Evolutionary conservation across 768 basidiomycete species (phyloP).

Genomic region (Suillus hirtellus): DNA sequence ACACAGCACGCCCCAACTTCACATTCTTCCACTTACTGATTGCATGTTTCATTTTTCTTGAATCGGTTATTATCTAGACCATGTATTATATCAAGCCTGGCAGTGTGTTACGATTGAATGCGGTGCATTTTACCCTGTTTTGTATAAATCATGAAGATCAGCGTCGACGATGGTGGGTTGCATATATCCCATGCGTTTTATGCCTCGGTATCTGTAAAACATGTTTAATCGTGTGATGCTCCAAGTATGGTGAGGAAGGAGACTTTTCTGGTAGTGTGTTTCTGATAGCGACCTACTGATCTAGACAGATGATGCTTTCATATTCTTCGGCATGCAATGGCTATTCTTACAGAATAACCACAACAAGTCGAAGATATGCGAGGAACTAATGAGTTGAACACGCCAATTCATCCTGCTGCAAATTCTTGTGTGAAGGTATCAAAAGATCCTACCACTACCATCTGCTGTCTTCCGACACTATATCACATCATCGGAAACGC

Average conservation of each 20-base stretch:
- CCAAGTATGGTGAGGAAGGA: not conserved
- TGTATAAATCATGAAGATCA: not conserved
- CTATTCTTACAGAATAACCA: not conserved
- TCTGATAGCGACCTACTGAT: not conserved
- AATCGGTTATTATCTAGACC: not conserved
- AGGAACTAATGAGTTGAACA: not conserved
- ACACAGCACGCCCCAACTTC: not conserved
- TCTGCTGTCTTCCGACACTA: not conserved
- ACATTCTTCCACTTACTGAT: not conserved
- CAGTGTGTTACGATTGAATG: not conserved
- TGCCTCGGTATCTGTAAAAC: not conserved
- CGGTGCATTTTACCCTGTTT: not conserved
- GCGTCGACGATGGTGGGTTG: not conserved
- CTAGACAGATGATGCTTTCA: not conserved
- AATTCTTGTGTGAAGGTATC: not conserved
- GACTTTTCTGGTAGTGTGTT: too few relatives aligned
- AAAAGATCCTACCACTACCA: not conserved
- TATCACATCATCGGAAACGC: not conserved
- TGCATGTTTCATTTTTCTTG: constrained; percentile 2
- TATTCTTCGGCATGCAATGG: not conserved
- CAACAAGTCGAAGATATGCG: not conserved
- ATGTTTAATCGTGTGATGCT: not conserved
- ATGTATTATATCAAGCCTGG: not conserved
- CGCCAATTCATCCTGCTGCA: not conserved
- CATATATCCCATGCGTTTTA: not conserved